A percentile compares a stretch with the other conserved stretches of the same genome.
These are phyloP conservation scores for Hypoxylon sp. DNA, from an alignment of 2,329 filamentous ascomycete genomes.

Conservation along the genomic window DNA sequence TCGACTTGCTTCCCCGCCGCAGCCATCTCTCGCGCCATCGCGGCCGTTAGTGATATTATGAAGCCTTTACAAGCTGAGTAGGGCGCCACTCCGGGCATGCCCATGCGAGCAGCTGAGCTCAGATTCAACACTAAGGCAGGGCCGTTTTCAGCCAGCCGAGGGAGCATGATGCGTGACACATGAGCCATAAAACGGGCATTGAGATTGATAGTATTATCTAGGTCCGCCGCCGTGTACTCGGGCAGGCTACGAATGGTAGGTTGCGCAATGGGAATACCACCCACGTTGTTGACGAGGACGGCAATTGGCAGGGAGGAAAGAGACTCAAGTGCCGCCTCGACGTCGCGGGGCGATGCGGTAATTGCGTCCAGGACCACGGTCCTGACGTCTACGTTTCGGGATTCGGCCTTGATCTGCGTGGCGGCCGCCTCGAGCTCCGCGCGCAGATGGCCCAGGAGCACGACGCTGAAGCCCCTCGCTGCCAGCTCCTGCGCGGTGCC, in stretches of 20 bases:
- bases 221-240: slow-evolving; percentile 42
- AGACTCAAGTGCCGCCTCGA: slow-evolving; percentile 38
- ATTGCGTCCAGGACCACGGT: slow-evolving; percentile 45
- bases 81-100: slow-evolving; percentile 44
- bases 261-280: slow-evolving; percentile 40
- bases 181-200: slow-evolving; percentile 50
- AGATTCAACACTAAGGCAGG: slow-evolving; percentile 45
- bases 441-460: slow-evolving; percentile 46
- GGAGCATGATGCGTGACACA: slow-evolving; percentile 46
- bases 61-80: slow-evolving; percentile 48
- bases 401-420: slow-evolving; percentile 36
- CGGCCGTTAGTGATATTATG: slow-evolving; percentile 42
- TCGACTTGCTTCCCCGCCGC: slow-evolving; percentile 41
- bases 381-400: slow-evolving; percentile 40
- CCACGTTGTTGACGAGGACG: slow-evolving; percentile 49
- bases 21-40: slow-evolving; percentile 44
- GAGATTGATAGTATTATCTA: slow-evolving; percentile 45
- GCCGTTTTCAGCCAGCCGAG: slow-evolving; percentile 33
- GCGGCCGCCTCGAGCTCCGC: slow-evolving; percentile 44
- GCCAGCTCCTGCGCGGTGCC: slow-evolving; percentile 47
- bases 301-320: slow-evolving; percentile 41
- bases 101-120: slow-evolving; percentile 40
- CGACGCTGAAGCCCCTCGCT: slow-evolving; percentile 47
- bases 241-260: slow-evolving; percentile 42
- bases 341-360: slow-evolving; percentile 42